Evolutionary conservation across 805 yeast genomes (phyloP).

Genomic region (Hermanozyma aechmeae): DNA sequence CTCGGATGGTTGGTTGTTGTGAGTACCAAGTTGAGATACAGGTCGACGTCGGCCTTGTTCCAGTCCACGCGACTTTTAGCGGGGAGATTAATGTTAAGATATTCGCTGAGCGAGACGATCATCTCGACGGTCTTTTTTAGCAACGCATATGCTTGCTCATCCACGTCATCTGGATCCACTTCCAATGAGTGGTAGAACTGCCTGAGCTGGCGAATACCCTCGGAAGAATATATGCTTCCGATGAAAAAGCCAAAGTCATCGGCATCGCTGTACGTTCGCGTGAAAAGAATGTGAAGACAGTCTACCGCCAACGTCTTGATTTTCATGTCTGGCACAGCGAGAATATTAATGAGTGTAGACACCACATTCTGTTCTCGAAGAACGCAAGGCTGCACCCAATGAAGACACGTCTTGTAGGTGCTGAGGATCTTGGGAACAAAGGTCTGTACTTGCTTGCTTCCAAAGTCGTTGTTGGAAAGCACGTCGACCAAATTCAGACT

Average conservation of each 20-base stretch:
- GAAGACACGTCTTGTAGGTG: constrained; percentile 80
- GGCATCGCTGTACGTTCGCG: constrained; percentile 58
- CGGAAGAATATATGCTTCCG: constrained; percentile 65
- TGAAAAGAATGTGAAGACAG: constrained; percentile 80
- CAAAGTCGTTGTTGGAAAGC: constrained; percentile 20
- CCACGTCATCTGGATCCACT: constrained; percentile 60
- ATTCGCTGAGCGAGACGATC: constrained; percentile 80
- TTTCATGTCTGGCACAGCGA: constrained; percentile 50
- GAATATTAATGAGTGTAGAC: constrained; percentile 49
- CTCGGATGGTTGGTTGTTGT: constrained; percentile 79
- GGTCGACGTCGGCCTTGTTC: constrained; percentile 52
- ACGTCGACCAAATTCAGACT: constrained; percentile 24
- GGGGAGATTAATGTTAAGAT: constrained; percentile 42
- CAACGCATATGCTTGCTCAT: constrained; percentile 72
- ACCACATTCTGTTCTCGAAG: constrained; percentile 60
- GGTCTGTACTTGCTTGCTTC: constrained; percentile 18
- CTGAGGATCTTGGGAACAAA: constrained; percentile 65
- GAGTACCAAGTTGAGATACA: constrained; percentile 66
- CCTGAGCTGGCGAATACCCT: constrained; percentile 63
- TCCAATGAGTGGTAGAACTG: constrained; percentile 55
- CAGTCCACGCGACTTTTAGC: constrained; percentile 33
- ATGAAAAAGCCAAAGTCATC: constrained; percentile 71
- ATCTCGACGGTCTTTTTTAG: constrained; percentile 88
- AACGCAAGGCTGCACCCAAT: constrained; percentile 81
- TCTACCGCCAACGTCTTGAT: constrained; percentile 82